Conservation (phyloP, 2,329 filamentous ascomycete genomes). For the Albophoma yamanashiensis region DNA sequence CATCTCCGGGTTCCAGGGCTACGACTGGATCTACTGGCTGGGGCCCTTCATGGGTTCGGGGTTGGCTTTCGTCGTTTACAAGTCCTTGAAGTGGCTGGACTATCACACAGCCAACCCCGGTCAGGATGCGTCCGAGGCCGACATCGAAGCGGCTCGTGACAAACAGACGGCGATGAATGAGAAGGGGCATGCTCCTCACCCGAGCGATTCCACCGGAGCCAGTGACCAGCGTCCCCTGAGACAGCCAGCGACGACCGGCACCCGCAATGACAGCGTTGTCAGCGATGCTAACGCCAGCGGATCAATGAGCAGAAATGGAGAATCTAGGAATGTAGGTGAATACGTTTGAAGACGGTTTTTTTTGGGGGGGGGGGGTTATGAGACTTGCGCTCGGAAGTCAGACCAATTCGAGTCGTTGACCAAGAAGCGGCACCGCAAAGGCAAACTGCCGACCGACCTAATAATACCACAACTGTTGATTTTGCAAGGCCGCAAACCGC, state of each 20-base stretch:
- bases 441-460: too few relatives aligned
- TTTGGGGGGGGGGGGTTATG: background rate
- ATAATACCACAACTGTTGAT: too few relatives aligned
- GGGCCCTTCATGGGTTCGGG: conserved; percentile 39
- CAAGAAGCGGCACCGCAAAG: too few relatives aligned
- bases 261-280: background rate
- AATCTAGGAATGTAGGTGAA: background rate
- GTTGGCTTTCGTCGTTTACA: conserved; percentile 39
- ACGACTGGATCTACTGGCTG: conserved; percentile 46
- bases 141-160: conserved; percentile 12
- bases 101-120: conserved; percentile 40
- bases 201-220: background rate
- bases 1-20: conserved; percentile 28
- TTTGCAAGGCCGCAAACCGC: too few relatives aligned
- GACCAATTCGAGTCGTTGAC: too few relatives aligned
- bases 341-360: too few relatives aligned
- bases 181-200: background rate
- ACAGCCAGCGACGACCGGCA: background rate
- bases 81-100: conserved; percentile 37
- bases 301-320: background rate
- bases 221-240: background rate
- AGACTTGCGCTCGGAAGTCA: background rate
- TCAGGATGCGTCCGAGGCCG: conserved; percentile 31
- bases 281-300: background rate
- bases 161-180: background rate